Percentiles rank a stretch among this genome's conserved stretches.
phyloP scores from a whole-genome alignment of 305 asterid species.

The Caryopteris hybrid region DNA sequence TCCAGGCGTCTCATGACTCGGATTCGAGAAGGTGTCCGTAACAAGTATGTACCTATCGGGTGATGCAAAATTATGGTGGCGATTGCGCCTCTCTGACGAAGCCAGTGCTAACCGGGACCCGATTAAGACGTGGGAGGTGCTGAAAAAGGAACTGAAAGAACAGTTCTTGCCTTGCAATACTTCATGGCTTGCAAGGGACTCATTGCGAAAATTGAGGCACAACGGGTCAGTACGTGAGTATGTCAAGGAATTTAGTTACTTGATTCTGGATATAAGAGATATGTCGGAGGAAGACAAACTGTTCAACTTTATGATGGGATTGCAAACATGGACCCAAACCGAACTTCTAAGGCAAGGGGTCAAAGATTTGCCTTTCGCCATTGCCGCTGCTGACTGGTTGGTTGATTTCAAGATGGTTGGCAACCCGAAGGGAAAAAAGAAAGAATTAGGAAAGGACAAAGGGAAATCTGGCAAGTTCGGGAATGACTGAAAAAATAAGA shows the following conservation, averaged over 20 bases:
- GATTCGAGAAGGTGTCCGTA: neutral
- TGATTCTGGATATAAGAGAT: neutral
- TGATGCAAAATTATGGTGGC: neutral
- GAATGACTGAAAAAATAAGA: too few relatives aligned
- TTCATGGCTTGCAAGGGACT: neutral
- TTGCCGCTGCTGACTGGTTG: neutral
- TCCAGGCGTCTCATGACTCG: neutral
- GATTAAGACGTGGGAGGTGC: neutral
- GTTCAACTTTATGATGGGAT: conserved; percentile 2
- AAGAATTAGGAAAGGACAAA: too few relatives aligned
- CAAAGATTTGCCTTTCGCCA: neutral
- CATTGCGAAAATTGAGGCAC: neutral
- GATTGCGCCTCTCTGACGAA: neutral
- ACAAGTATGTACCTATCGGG: neutral
- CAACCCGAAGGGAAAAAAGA: too few relatives aligned
- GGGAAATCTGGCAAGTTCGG: too few relatives aligned
- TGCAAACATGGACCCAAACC: neutral
- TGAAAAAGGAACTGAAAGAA: neutral
- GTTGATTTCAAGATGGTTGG: neutral
- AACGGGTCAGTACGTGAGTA: neutral
- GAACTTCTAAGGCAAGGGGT: neutral
- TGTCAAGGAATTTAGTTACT: neutral
- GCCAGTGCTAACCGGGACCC: neutral
- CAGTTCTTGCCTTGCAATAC: neutral
- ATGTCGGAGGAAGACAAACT: neutral